Conservation (phyloP, 306 rosid genomes). For the Trichosanthes truncata region DNA sequence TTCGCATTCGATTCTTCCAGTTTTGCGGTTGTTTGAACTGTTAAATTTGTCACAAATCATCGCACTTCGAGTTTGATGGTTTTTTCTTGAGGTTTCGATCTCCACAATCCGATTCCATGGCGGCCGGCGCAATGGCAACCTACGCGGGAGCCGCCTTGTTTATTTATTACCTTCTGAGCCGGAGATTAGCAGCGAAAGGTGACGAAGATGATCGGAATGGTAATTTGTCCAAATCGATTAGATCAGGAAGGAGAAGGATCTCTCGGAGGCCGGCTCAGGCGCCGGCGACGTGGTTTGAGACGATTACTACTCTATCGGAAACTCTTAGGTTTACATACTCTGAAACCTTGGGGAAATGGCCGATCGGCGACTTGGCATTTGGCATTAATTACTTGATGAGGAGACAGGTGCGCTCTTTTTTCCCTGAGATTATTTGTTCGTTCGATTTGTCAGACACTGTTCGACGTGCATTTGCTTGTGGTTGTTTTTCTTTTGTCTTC, state of each 20-base stretch:
- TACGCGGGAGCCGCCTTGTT: constrained; percentile 88
- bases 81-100: constrained; percentile 8
- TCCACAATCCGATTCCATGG: constrained; percentile 38
- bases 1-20: background rate
- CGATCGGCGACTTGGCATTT: constrained; percentile 95
- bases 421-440: background rate
- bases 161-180: constrained; percentile 44
- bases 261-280: constrained; percentile 93
- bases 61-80: constrained; percentile 1
- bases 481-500: background rate
- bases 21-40: background rate
- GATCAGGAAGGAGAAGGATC: constrained; percentile 55
- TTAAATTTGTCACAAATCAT: background rate
- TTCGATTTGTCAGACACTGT: background rate
- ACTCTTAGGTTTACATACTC: constrained; percentile 83
- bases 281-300: constrained; percentile 79
- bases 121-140: constrained; percentile 89
- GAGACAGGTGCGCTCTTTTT: constrained; percentile 52
- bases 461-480: background rate
- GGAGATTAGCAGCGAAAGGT: constrained; percentile 31
- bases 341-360: constrained; percentile 92
- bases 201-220: constrained; percentile 38
- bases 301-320: constrained; percentile 68
- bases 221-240: constrained; percentile 41
- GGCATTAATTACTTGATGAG: constrained; percentile 90